Conservation (phyloP, 1,139 yeast species). For the Suhomyces kunorum region DNA sequence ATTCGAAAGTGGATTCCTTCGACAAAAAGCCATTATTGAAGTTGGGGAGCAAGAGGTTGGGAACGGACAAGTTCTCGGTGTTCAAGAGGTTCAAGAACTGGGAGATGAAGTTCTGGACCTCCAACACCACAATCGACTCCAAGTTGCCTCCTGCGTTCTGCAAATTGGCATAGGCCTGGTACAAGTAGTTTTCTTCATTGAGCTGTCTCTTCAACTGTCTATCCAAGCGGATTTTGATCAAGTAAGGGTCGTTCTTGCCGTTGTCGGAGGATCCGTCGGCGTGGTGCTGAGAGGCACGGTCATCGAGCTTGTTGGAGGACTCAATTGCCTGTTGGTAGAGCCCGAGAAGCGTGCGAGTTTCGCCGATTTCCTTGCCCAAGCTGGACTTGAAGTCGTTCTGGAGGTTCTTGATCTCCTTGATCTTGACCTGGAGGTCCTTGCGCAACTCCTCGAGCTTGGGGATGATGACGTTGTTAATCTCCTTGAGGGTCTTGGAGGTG, state of each 20-base stretch:
- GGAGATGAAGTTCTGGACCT: conserved; percentile 78
- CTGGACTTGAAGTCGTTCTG: conserved; percentile 82
- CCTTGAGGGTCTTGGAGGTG: conserved; percentile 70
- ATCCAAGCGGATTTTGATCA: conserved; percentile 71
- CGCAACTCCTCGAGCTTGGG: conserved; percentile 87
- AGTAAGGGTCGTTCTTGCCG: conserved; percentile 74
- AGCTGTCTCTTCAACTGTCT: conserved; percentile 75
- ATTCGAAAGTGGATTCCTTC: conserved; percentile 79
- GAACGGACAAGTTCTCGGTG: conserved; percentile 67
- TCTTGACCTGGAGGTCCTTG: conserved; percentile 77
- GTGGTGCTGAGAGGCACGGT: conserved; percentile 20
- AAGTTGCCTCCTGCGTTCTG: conserved; percentile 88
- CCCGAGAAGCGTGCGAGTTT: conserved; percentile 55
- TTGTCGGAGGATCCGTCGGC: conserved; percentile 27
- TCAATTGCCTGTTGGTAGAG: conserved; percentile 50
- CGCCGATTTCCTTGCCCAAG: conserved; percentile 65
- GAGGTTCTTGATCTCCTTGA: conserved; percentile 80
- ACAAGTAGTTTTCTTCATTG: conserved; percentile 79
- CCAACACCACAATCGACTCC: conserved; percentile 84
- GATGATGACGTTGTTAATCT: conserved; percentile 63
- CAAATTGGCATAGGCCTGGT: conserved; percentile 84
- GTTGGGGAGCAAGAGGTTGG: conserved; percentile 64
- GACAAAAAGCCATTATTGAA: conserved; percentile 73
- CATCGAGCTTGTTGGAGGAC: conserved; percentile 36
- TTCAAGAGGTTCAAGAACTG: conserved; percentile 69